Percentiles rank a stretch among this genome's conserved stretches.
phyloP scores from a whole-genome alignment of 2,329 filamentous ascomycete species.

The Chaetomium sp. region DNA sequence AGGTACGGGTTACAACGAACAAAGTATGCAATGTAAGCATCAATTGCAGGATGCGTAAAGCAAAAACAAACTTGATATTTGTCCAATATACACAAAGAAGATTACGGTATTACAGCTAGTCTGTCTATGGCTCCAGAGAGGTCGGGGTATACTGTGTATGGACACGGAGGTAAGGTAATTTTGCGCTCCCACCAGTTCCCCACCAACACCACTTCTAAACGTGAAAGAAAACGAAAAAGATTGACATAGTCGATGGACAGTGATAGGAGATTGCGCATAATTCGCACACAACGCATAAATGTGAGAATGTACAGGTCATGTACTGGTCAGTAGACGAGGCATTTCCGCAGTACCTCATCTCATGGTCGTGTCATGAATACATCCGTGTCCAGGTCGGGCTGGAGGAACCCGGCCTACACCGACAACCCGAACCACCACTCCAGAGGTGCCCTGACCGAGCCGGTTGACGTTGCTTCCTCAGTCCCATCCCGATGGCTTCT shows the following conservation, averaged over 20 bases:
- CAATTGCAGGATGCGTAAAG: not conserved
- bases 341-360: not conserved
- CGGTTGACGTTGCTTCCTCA: not conserved
- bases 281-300: not conserved
- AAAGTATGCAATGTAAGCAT: no score
- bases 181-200: not conserved
- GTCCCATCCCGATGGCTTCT: constrained; percentile 27
- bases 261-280: constrained; percentile 1
- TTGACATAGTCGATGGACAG: not conserved
- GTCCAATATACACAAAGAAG: not conserved
- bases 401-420: not conserved
- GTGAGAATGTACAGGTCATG: constrained; percentile 11
- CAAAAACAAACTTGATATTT: not conserved
- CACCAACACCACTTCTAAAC: not conserved
- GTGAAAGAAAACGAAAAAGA: constrained; percentile 3
- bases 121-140: constrained; percentile 9
- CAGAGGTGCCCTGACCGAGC: not conserved
- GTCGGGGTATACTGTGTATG: constrained; percentile 9
- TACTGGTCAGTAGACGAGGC: not conserved
- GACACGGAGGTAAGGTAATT: not conserved
- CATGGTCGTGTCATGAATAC: constrained; percentile 3
- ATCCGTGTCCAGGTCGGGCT: not conserved
- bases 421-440: not conserved
- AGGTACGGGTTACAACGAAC: no score
- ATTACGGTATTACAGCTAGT: constrained; percentile 9